phyloP scores from a whole-genome alignment of 129 eudicot species.

The Daucus carota region DNA sequence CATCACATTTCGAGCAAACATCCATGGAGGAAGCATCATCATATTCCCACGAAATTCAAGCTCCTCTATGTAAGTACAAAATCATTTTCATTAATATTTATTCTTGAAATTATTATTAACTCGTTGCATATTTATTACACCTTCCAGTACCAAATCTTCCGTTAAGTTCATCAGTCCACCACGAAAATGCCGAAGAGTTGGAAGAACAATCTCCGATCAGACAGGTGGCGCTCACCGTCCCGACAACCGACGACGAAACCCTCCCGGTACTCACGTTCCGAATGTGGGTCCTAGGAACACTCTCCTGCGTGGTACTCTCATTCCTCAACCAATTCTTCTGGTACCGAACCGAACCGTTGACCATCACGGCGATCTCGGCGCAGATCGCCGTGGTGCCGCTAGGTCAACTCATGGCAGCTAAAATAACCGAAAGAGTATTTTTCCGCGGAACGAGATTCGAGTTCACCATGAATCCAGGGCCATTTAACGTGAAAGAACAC shows the following conservation, averaged over 20 bases:
- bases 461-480: slow-evolving; percentile 88
- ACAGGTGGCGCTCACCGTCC: slow-evolving; percentile 95
- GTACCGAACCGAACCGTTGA: slow-evolving; percentile 86
- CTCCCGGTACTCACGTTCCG: slow-evolving; percentile 87
- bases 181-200: slow-evolving; percentile 16
- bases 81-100: not conserved
- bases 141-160: not conserved
- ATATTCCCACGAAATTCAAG: slow-evolving; percentile 29
- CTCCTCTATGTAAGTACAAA: slow-evolving; percentile 39
- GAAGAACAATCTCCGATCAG: slow-evolving; percentile 43
- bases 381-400: slow-evolving; percentile 93
- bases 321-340: slow-evolving; percentile 94
- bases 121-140: not conserved
- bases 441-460: slow-evolving; percentile 56
- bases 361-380: slow-evolving; percentile 93
- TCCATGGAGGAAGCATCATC: slow-evolving; percentile 29
- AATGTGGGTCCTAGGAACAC: slow-evolving; percentile 86
- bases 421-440: slow-evolving; percentile 52
- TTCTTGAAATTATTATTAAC: not conserved
- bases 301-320: slow-evolving; percentile 66
- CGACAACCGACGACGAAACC: slow-evolving; percentile 69
- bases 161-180: not conserved
- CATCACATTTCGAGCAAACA: not conserved
- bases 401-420: slow-evolving; percentile 93
- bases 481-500: slow-evolving; percentile 91